Conservation (phyloP, 2,329 filamentous ascomycete species). For the Fulvia fulva region DNA sequence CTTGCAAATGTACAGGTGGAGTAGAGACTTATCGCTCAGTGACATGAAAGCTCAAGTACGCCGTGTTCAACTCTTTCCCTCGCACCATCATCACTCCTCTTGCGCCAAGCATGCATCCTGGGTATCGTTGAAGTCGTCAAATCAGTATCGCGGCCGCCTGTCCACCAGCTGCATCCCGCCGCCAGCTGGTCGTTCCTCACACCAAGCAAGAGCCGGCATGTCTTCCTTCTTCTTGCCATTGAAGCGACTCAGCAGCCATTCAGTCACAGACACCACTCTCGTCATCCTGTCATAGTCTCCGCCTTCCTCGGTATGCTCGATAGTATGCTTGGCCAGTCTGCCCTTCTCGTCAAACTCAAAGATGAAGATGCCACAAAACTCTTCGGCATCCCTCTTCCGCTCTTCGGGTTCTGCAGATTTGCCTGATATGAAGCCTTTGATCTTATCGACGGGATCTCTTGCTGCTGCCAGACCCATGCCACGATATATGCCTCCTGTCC, state of each 20-base stretch:
- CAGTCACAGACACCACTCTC: constrained; percentile 84
- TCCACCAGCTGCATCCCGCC: constrained; percentile 17
- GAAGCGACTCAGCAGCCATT: constrained; percentile 86
- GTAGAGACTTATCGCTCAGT: neutral
- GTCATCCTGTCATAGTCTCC: constrained; percentile 79
- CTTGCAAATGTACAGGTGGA: neutral
- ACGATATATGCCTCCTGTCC: constrained; percentile 45
- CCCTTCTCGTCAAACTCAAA: constrained; percentile 93
- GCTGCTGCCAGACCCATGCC: constrained; percentile 27
- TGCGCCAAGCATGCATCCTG: neutral
- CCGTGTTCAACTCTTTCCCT: neutral
- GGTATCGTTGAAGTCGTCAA: constrained; percentile 16
- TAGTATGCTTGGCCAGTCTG: constrained; percentile 79
- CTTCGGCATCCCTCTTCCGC: constrained; percentile 45
- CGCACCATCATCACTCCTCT: neutral
- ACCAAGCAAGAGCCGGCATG: constrained; percentile 43
- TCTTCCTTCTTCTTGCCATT: constrained; percentile 47
- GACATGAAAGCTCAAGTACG: neutral
- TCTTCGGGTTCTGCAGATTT: constrained; percentile 40
- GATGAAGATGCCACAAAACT: constrained; percentile 87
- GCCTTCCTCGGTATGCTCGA: constrained; percentile 85
- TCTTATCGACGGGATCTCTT: constrained; percentile 52
- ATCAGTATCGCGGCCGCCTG: constrained; percentile 16
- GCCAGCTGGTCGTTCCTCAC: constrained; percentile 21
- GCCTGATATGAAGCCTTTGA: constrained; percentile 54